Base-by-base conservation (phyloP, 2,329 filamentous ascomycete genomes). In the Fusarium odoratissimum region DNA sequence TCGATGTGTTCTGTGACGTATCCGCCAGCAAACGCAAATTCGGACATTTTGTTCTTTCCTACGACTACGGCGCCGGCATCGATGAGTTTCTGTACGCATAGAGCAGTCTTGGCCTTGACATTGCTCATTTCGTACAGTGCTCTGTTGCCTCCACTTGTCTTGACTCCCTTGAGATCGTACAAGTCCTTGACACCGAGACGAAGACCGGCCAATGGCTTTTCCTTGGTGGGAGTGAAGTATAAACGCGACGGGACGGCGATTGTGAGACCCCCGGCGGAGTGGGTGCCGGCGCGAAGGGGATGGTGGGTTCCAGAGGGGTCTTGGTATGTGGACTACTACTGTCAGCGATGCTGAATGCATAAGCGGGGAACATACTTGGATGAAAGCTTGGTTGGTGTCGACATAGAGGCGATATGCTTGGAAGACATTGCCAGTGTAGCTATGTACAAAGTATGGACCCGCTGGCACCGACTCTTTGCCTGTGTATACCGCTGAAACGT, bases 1-100 rank as follows among this genome's bases (percentile, higher is more conserved):
- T 83, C 82, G 5, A 84, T 64, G 4, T 63, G 52, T 3, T 74
- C 72, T 0, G 72, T 51, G 2, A 61, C 41, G 3, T 25, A 63
- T 1, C 16, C 16, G 0, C 59, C 72, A 2, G 55, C 72, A 12
- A 57, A 56, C 0, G 72, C 72, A n/a, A 74, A 74, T 21, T 74
- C 49, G 0, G 69, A 73, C 11, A 64, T 23, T 21, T 75, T 75
- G 12, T 64, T 60, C 17, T 71, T 73, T 3, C 71, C 71, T 5
- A 73, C 28, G 1, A 73, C 14, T 9, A 73, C 13, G 5, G 62
- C 71, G 1, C 71, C 71, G 4, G 71, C 71, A 6, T 73, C 55
- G 1, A 73, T 64, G 3, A 73, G 67, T 1, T 41, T 71, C 16
- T 73, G 71, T 0, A 73, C 56, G 0, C 59, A 42, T 0, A 46